Base-by-base conservation (phyloP, 2,329 filamentous ascomycete genomes). In the Colletotrichum brevisporum region DNA sequence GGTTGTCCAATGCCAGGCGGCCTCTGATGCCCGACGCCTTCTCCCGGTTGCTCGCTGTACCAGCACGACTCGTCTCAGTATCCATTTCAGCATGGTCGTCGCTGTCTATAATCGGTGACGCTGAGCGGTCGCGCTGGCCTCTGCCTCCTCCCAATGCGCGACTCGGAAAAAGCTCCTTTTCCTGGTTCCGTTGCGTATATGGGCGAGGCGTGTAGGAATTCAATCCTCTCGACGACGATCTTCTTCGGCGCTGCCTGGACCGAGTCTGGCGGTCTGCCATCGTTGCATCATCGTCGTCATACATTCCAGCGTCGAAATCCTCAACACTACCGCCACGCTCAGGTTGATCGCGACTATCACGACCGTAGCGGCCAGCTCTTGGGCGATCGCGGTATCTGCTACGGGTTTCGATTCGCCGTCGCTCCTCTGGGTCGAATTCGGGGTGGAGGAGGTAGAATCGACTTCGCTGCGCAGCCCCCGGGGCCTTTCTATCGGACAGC, bases 391-490 rank as follows among this genome's bases (percentile, higher is more conserved):
- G 89, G 76, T 91, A 93, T 76, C 85, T 86, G 66, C 89, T 91
- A 73, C 85, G 86, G 66, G 83, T 79, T 48, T 88, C 85, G 58
- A 88, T 84, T 67, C 90, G 87, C 71, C 90, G 84, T 60, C 89
- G 88, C 81, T 93, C 94, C 73, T 91, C 90, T 2, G 92, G 94
- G 75, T 97, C 95, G 77, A 94, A 90, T 74, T 97, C 93, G 1
- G 95, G 95, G 74, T 98, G 93, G 75, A 96, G 87, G 43, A 98
- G 89, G 78, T 99, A 99, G 83, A 97, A 98, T 13, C 94, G 89
- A 80, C 95, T 98, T 70, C 92, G 88, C 58, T 92, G 88, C 12
- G 94, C 89, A 1, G 96, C 95, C 48, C 93, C 91, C 51, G 85
- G 88, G 75, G 90, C 88, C 81, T 99, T 99, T 77, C 87, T 91